A percentile compares a stretch with the other conserved stretches of the same genome.
Conservation (phyloP, 768 basidiomycete species). For the Russula lepida region DNA sequence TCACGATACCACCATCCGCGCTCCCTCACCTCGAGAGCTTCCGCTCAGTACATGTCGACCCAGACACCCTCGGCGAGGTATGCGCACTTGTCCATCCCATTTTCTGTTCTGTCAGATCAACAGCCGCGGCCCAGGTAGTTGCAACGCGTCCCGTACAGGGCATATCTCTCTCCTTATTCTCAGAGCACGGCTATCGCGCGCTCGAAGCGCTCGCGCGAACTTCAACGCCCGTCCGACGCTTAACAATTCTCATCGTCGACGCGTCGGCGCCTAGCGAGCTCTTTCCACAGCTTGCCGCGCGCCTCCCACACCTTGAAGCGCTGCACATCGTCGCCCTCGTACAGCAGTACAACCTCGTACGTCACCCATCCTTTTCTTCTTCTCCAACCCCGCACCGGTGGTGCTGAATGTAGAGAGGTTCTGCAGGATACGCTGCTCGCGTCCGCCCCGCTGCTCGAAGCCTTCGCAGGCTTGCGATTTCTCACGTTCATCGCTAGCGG, state of each 20-base stretch:
- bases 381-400: not conserved
- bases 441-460: slow-evolving; percentile 32
- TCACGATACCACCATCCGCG: slow-evolving; percentile 31
- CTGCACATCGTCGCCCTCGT: slow-evolving; percentile 52
- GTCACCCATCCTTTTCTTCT: slow-evolving; percentile 23
- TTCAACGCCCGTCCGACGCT: slow-evolving; percentile 34
- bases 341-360: slow-evolving; percentile 39
- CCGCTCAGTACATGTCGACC: slow-evolving; percentile 47
- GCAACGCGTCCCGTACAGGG: slow-evolving; percentile 40
- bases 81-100: not conserved
- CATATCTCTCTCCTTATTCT: slow-evolving; percentile 47
- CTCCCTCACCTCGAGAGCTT: slow-evolving; percentile 43
- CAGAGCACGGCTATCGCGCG: slow-evolving; percentile 32
- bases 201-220: slow-evolving; percentile 39
- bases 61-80: slow-evolving; percentile 31
- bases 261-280: slow-evolving; percentile 32
- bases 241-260: slow-evolving; percentile 56
- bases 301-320: slow-evolving; percentile 46
- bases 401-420: not conserved
- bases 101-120: not conserved
- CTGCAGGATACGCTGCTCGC: slow-evolving; percentile 37
- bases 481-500: slow-evolving; percentile 53
- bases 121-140: slow-evolving; percentile 30
- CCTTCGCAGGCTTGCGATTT: slow-evolving; percentile 37
- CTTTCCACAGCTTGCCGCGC: slow-evolving; percentile 38